Evolutionary conservation across 2,329 filamentous ascomycete species (phyloP), one percentile per base, ranked within the genome.

Genomic region (Paecilomyces fulvus): DNA sequence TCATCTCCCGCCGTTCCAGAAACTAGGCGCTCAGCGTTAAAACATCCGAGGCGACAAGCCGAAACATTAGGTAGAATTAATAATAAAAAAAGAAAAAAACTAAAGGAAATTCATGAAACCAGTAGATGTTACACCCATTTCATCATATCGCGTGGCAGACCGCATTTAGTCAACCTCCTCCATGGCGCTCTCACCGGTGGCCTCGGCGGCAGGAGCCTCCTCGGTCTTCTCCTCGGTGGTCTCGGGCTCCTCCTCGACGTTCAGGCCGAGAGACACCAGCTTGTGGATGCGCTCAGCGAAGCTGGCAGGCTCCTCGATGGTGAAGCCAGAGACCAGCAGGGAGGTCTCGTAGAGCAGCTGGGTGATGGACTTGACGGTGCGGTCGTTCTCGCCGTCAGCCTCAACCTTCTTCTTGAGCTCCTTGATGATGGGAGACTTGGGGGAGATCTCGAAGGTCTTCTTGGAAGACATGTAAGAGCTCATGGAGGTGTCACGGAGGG

Each of bases 401-500:
- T 97, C 94, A 61, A 97, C 90, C 90, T 99, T 99, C 82, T 88
- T 91, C 90, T 95, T 96, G 73, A 99, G 88, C 85, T 97, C 94
- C 86, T 95, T 89, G 83, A 99, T 86, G 79, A 99, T 99, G 64
- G 90, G 75, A 70, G 90, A 96, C 84, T 94, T 92, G 77, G 94
- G 94, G n/a, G 94, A 97, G 79, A 99, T 97, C 83, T 99, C 94
- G 68, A 99, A 97, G 30, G 94, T 99, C 90, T 99, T 99, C 92
- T 99, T 99, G 76, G 92, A 97, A 65, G 90, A 95, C 94, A 99
- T 99, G 89, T 99, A 99, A 70, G 90, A 95, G 80, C 85, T 90
- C 94, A 99, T 99, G 71, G 92, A 96, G 67, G 94, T 99, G 82
- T 99, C 94, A 81, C 94, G 94, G 72, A 99, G 92, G 73, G 94